These are phyloP conservation scores for Onygenales sp. DNA, from an alignment of 2,329 filamentous ascomycete species.

Conservation along the genomic window DNA sequence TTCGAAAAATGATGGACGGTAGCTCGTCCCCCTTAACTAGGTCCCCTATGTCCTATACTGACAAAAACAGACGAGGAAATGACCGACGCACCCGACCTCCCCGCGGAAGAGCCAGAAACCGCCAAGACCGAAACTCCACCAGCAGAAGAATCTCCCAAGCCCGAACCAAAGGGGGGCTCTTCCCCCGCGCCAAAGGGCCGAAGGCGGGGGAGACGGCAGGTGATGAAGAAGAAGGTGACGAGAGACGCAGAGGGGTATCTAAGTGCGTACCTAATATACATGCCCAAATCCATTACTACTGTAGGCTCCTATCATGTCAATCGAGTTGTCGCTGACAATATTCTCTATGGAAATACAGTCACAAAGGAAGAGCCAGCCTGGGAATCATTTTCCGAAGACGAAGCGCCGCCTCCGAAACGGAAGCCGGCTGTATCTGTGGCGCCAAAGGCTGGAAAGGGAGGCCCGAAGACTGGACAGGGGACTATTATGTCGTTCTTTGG, in stretches of 20 bases:
- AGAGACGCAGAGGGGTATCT: slow-evolving; percentile 87
- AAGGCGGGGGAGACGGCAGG: slow-evolving; percentile 63
- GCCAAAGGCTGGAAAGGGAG: slow-evolving; percentile 45
- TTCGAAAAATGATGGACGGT: slow-evolving; percentile 69
- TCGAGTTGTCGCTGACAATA: not conserved
- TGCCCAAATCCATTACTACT: slow-evolving; percentile 3
- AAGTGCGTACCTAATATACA: slow-evolving; percentile 43
- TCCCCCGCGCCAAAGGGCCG: slow-evolving; percentile 48
- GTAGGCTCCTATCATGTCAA: not conserved
- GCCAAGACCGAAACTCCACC: slow-evolving; percentile 9
- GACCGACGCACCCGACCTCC: slow-evolving; percentile 42
- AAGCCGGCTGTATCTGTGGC: slow-evolving; percentile 34
- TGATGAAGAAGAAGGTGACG: slow-evolving; percentile 80
- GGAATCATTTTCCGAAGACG: slow-evolving; percentile 92
- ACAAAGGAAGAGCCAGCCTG: slow-evolving; percentile 76
- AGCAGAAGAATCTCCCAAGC: slow-evolving; percentile 26
- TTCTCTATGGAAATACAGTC: slow-evolving; percentile 42
- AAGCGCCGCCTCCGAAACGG: slow-evolving; percentile 47
- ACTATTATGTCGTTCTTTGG: slow-evolving; percentile 89
- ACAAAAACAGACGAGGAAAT: slow-evolving; percentile 45
- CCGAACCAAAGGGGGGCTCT: slow-evolving; percentile 39
- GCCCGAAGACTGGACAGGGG: slow-evolving; percentile 49
- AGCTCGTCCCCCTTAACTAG: slow-evolving; percentile 34
- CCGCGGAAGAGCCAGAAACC: slow-evolving; percentile 17
- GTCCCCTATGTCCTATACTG: slow-evolving; percentile 12